Base-by-base conservation (phyloP, 2,329 filamentous ascomycete genomes). In the Cercospora brassicicola region DNA sequence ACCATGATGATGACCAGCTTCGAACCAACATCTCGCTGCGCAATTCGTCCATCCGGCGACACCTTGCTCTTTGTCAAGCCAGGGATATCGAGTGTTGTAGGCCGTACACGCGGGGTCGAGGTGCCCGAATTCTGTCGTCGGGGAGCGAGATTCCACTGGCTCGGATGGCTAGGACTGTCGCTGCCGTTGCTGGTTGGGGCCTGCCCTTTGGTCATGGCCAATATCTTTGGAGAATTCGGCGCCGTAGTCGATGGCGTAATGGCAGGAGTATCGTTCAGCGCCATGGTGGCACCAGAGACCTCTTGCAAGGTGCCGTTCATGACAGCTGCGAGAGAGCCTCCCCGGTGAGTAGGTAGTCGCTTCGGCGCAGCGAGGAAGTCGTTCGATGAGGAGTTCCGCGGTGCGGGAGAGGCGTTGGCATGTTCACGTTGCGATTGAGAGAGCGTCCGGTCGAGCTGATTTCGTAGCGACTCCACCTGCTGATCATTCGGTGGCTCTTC, bases 1-100 rank as follows among this genome's bases (percentile, higher is more conserved):
- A 99, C 95, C 95, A 99, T 99, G 79, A 99, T 89, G 76, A 99
- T 96, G 77, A 98, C 93, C 70, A 99, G 85, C 84, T 99, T 99
- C 48, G 95, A 91, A 60, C 94, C 95, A 60, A 99, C 91, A 85
- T 99, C 95, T 76, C 94, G 88, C 77, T 94, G 90, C 65, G 95
- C 91, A 74, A 99, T 99, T 75, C 92, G 89, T 73, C 95, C 95
- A 80, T 99, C 95, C 8, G 95, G 95, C 1, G 95, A 99, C 59
- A 96, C 93, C 77, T 93, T 93, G 68, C 94, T 98, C 76, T 93
- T 91, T 68, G 95, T 99, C 84, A 99, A 89, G 72, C 95, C 95
- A 66, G 95, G 95, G 68, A 99, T 97, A 79, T 97, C 96, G 75
- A 98, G 89, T 13, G 95, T 97, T 15, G 95, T 98, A 9, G 95